Evolutionary conservation across 805 yeast species (phyloP), one percentile per base, ranked within the genome.

Genomic region (Candida michaelii): DNA sequence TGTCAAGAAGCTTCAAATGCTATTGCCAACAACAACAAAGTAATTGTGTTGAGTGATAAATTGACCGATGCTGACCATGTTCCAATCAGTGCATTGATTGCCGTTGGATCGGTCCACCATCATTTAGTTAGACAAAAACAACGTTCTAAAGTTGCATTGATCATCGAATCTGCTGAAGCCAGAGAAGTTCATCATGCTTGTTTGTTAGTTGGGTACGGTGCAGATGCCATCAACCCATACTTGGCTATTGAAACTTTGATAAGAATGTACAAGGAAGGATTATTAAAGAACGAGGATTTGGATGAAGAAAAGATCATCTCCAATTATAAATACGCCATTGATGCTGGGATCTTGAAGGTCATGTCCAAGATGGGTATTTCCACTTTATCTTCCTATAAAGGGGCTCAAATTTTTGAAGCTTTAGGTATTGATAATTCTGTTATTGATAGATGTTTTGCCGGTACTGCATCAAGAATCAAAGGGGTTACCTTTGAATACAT

Each of bases 351-450:
- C 54, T 73, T 89, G 56, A 91, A 93, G 73, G 97, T 93, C 46
- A 91, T 91, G 99, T 89, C 97, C 27, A 91, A 93, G 76, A 93
- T 91, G 98, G 99, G 99, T 75, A 93, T 91, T 55, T 90, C 98
- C 24, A 93, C 99, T 23, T 74, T 91, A 62, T 97, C 97, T 10
- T 88, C 97, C n/a, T 91, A 91, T 71, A 91, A 91, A 71, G 98
- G 98, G 66, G 99, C 99, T 21, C 99, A 91, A 73, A 93, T 91
- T 59, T 91, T 93, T 63, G 99, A 91, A 69, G 96, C 96, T 38
- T 73, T 91, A 48, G 99, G 99, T 66, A 82, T 91, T 48, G 97
- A 93, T 63, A 89, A 90, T 69, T 82, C 95, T 8, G 97, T 91
- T 39, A 86, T 91, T 52, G 97, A 91, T 73, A 76, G 89, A 54